A percentile compares a stretch with the other conserved stretches of the same genome.
These are phyloP conservation scores for Cystobasidium pallidum DNA, from an alignment of 1,284 basidiomycete species.

Conservation along the genomic window DNA sequence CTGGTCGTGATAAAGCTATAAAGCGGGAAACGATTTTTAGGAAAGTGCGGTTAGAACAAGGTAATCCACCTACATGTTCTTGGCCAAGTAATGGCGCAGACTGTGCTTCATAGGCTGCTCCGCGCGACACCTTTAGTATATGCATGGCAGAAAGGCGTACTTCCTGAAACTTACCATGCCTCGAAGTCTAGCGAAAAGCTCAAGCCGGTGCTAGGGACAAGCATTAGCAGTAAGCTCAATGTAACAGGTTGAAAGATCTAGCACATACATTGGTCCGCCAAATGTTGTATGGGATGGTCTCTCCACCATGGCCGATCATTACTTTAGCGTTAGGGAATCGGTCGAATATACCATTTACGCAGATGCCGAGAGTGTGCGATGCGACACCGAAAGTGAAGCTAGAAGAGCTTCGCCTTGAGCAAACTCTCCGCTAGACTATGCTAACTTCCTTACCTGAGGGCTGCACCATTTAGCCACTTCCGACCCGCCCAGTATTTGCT, in stretches of 20 bases:
- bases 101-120: slow-evolving; percentile 27
- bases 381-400: slow-evolving; percentile 31
- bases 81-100: slow-evolving; percentile 27
- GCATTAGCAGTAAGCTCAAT: background rate
- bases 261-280: slow-evolving; percentile 24
- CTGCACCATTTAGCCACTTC: slow-evolving; percentile 32
- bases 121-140: background rate
- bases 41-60: background rate
- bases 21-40: no score
- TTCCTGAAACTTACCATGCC: slow-evolving; percentile 11
- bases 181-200: slow-evolving; percentile 28
- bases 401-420: background rate
- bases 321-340: slow-evolving; percentile 38
- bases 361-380: slow-evolving; percentile 22
- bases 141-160: background rate
- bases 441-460: background rate
- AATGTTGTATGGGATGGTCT: slow-evolving; percentile 33
- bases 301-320: slow-evolving; percentile 33
- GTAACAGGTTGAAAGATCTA: background rate
- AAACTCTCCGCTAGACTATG: background rate
- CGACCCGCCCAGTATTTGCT: slow-evolving; percentile 25
- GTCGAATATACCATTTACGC: slow-evolving; percentile 29
- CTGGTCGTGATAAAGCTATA: slow-evolving; percentile 29
- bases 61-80: slow-evolving; percentile 23
- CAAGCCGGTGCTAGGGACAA: slow-evolving; percentile 6